Conservation (phyloP, 2,329 filamentous ascomycete genomes). For the Fusarium sp. region DNA sequence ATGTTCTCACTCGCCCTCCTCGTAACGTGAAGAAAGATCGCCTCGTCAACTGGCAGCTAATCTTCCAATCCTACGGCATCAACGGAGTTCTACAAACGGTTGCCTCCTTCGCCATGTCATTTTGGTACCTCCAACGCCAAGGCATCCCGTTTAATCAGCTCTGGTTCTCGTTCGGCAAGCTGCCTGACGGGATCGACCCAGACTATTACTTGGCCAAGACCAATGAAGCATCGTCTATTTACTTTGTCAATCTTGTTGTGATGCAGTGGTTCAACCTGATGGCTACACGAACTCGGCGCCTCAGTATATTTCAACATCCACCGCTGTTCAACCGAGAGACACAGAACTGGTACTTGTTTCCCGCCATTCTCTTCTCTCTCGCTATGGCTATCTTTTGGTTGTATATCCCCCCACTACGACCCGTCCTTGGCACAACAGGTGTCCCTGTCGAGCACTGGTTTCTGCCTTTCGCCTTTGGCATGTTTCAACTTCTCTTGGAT, state of each 20-base stretch:
- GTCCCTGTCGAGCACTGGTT: conserved; percentile 83
- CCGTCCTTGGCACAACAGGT: conserved; percentile 68
- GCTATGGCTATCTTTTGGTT: conserved; percentile 77
- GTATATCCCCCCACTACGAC: conserved; percentile 75
- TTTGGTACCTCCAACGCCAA: conserved; percentile 72
- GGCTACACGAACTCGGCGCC: conserved; percentile 73
- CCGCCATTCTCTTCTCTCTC: conserved; percentile 76
- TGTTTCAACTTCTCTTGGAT: conserved; percentile 4
- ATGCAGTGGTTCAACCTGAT: conserved; percentile 87
- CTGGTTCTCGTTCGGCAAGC: conserved; percentile 75
- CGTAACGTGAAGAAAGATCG: conserved; percentile 76
- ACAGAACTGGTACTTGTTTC: conserved; percentile 76
- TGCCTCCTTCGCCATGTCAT: conserved; percentile 73
- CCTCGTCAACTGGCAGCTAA: conserved; percentile 79
- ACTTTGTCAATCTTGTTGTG: conserved; percentile 84
- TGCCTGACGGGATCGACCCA: conserved; percentile 63
- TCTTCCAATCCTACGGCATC: conserved; percentile 79
- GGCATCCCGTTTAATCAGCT: conserved; percentile 74
- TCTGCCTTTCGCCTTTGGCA: conserved; percentile 78
- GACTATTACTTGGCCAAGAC: conserved; percentile 68
- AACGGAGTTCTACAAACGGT: conserved; percentile 74
- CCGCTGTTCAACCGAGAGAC: conserved; percentile 74
- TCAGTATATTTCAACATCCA: conserved; percentile 79
- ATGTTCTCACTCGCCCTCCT: conserved; percentile 71
- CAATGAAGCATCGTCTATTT: conserved; percentile 77